phyloP scores from a whole-genome alignment of 2,329 filamentous ascomycete genomes.

The Furcasterigmium furcatum region DNA sequence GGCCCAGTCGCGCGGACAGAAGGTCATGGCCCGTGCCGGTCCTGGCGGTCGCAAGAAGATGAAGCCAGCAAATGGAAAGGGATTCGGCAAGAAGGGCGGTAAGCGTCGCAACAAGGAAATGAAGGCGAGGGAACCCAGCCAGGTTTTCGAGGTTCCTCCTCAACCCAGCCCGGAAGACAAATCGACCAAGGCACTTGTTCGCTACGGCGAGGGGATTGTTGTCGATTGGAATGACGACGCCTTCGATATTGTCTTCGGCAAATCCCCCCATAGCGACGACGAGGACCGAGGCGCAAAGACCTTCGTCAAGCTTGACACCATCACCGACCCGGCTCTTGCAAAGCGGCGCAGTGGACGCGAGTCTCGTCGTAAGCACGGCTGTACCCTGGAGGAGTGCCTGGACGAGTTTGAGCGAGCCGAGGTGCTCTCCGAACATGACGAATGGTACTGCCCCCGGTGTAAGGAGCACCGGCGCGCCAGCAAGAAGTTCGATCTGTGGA shows the following conservation, averaged over 20 bases:
- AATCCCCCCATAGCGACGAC: constrained; percentile 31
- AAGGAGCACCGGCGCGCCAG: constrained; percentile 89
- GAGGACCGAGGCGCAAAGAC: constrained; percentile 58
- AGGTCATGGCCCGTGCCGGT: constrained; percentile 2
- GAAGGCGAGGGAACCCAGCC: constrained; percentile 32
- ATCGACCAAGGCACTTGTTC: constrained; percentile 59
- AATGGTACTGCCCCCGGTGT: constrained; percentile 96
- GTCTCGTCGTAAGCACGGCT: constrained; percentile 54
- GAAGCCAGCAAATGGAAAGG: constrained; percentile 34
- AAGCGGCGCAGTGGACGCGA: constrained; percentile 62
- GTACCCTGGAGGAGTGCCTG: constrained; percentile 85
- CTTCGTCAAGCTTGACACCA: constrained; percentile 47
- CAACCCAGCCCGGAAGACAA: constrained; percentile 15
- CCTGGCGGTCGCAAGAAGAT: constrained; percentile 43
- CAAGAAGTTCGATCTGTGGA: constrained; percentile 98
- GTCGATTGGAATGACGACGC: constrained; percentile 78
- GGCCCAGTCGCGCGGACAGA: not conserved
- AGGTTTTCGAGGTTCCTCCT: constrained; percentile 17
- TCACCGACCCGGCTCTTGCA: constrained; percentile 63
- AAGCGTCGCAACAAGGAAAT: constrained; percentile 43
- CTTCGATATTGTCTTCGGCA: constrained; percentile 67
- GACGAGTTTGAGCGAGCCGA: constrained; percentile 94
- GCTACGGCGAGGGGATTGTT: constrained; percentile 79
- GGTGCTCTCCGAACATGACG: constrained; percentile 89
- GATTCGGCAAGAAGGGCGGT: constrained; percentile 45